A percentile compares a stretch with the other conserved stretches of the same genome.
phyloP scores from a whole-genome alignment of 2,329 filamentous ascomycete genomes.

The Xylaria sp. region DNA sequence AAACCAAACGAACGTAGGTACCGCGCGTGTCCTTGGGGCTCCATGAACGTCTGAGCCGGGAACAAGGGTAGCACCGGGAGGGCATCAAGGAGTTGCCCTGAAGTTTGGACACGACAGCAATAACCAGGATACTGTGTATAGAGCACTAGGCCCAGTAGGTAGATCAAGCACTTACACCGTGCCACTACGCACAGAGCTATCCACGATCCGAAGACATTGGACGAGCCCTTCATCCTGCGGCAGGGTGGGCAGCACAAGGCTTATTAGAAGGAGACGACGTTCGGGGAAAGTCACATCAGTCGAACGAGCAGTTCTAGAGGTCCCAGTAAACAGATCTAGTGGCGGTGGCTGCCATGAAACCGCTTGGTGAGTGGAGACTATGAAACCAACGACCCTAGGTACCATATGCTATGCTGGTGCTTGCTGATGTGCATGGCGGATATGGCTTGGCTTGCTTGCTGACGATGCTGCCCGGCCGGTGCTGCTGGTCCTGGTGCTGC shows the following conservation, averaged over 20 bases:
- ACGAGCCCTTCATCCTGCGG: slow-evolving; percentile 30
- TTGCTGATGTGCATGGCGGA: slow-evolving; percentile 47
- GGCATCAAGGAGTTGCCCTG: slow-evolving; percentile 40
- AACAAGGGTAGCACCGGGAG: slow-evolving; percentile 41
- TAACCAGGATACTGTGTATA: slow-evolving; percentile 34
- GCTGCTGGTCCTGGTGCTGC: slow-evolving; percentile 17
- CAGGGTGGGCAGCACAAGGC: slow-evolving; percentile 45
- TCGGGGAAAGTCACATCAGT: slow-evolving; percentile 42
- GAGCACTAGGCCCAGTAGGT: slow-evolving; percentile 27
- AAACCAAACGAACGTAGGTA: slow-evolving; percentile 45
- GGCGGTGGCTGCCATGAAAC: slow-evolving; percentile 51
- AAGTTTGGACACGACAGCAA: slow-evolving; percentile 38
- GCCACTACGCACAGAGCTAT: slow-evolving; percentile 36
- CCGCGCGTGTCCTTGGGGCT: slow-evolving; percentile 37
- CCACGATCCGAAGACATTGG: slow-evolving; percentile 38
- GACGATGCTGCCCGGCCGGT: slow-evolving; percentile 38
- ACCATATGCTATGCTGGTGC: slow-evolving; percentile 36
- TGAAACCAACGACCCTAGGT: slow-evolving; percentile 46
- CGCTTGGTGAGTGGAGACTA: slow-evolving; percentile 48
- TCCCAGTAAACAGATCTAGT: slow-evolving; percentile 46
- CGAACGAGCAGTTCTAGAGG: slow-evolving; percentile 40
- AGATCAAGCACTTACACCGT: slow-evolving; percentile 37
- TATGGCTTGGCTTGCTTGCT: slow-evolving; percentile 40
- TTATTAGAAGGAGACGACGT: slow-evolving; percentile 42
- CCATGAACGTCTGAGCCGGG: slow-evolving; percentile 40